These are phyloP conservation scores for Verticillium alfalfae DNA, from an alignment of 2,329 filamentous ascomycete genomes.

Conservation along the genomic window DNA sequence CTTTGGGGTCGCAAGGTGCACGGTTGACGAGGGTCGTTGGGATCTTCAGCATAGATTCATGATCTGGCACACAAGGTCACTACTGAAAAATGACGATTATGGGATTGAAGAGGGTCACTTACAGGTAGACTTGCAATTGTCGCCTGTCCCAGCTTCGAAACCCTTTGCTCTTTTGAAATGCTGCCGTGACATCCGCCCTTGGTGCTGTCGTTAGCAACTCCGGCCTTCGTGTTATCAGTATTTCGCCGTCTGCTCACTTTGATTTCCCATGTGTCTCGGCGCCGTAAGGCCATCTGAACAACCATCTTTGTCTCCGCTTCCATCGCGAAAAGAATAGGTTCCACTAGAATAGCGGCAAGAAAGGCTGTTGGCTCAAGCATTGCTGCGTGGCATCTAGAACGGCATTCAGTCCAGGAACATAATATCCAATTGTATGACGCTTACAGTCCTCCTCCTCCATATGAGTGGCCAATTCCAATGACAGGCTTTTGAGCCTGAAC, in stretches of 20 bases:
- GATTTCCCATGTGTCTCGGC: conserved; percentile 4
- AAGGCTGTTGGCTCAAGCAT: conserved; percentile 4
- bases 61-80: neutral
- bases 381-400: conserved; percentile 3
- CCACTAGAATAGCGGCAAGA: conserved; percentile 3
- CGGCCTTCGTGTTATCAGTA: neutral
- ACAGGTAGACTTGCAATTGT: conserved; percentile 3
- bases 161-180: neutral
- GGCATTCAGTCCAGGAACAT: neutral
- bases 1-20: conserved; percentile 1
- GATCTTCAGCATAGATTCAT: neutral
- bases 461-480: conserved; percentile 7
- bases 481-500: conserved; percentile 1
- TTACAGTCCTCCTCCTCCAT: conserved; percentile 5
- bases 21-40: neutral
- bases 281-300: conserved; percentile 1
- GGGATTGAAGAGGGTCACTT: neutral
- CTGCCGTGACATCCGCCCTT: neutral
- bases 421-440: neutral
- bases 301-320: conserved; percentile 2
- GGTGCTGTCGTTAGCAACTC: neutral
- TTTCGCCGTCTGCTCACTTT: neutral
- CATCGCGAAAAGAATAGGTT: conserved; percentile 7
- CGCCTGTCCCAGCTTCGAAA: conserved; percentile 3
- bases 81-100: neutral